Conservation (phyloP, 1,284 basidiomycete genomes). For the Melampsora larici-populina region DNA sequence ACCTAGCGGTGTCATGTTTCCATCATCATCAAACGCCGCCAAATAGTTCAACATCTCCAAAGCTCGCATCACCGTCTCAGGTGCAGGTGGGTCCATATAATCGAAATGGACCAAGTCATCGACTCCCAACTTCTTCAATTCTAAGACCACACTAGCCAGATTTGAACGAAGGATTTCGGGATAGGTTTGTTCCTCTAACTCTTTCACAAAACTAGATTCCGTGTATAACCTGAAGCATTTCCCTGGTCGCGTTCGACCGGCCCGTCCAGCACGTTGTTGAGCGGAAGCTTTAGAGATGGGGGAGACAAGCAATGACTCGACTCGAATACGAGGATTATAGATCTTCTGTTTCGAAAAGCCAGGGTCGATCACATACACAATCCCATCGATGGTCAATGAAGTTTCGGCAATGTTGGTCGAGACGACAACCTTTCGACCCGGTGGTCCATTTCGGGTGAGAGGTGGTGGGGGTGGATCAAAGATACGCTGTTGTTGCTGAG, state of each 20-base stretch:
- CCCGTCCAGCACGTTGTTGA: constrained; percentile 92
- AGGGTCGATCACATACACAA: constrained; percentile 97
- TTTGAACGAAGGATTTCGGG: constrained; percentile 75
- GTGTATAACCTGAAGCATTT: constrained; percentile 98
- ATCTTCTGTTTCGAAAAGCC: constrained; percentile 97
- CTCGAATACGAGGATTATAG: constrained; percentile 92
- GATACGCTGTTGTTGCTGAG: constrained; percentile 88
- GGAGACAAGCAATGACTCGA: constrained; percentile 87
- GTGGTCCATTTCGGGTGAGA: constrained; percentile 65
- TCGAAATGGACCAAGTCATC: constrained; percentile 72
- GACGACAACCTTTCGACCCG: constrained; percentile 88
- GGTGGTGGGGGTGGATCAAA: constrained; percentile 79
- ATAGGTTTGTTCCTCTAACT: constrained; percentile 92
- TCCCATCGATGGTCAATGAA: constrained; percentile 94
- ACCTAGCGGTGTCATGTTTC: constrained; percentile 81
- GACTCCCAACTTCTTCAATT: constrained; percentile 85
- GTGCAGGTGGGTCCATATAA: constrained; percentile 94
- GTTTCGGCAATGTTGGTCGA: constrained; percentile 99
- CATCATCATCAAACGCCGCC: constrained; percentile 88
- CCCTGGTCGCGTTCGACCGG: constrained; percentile 89
- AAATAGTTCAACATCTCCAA: constrained; percentile 91
- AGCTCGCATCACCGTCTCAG: constrained; percentile 96
- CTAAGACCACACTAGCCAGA: constrained; percentile 86
- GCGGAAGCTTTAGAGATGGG: constrained; percentile 96
- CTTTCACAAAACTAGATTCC: constrained; percentile 92